phyloP scores from a whole-genome alignment of 306 rosid species.

The Leucaena leucocephala region DNA sequence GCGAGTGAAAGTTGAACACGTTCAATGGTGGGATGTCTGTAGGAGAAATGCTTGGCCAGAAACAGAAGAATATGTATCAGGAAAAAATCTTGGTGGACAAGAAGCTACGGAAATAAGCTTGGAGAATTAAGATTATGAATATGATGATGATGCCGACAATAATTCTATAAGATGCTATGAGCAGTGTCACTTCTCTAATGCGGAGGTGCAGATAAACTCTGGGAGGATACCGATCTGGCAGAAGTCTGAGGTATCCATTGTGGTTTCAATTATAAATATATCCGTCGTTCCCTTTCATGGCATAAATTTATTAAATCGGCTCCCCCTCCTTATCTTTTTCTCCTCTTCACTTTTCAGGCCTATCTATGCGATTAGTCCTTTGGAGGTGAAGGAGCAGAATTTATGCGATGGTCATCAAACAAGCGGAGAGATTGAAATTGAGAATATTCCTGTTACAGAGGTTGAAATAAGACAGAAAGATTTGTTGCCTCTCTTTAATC shows the following conservation, averaged over 20 bases:
- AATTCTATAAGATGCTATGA: slow-evolving; percentile 49
- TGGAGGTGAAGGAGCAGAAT: slow-evolving; percentile 53
- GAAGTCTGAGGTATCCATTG: slow-evolving; percentile 67
- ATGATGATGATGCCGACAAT: slow-evolving; percentile 47
- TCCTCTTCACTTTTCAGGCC: slow-evolving; percentile 51
- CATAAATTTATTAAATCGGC: slow-evolving; percentile 35
- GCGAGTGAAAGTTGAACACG: slow-evolving; percentile 87
- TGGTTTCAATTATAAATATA: slow-evolving; percentile 34
- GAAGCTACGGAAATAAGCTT: slow-evolving; percentile 48
- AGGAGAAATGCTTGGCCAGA: slow-evolving; percentile 90
- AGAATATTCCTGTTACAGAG: slow-evolving; percentile 64
- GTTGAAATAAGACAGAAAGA: slow-evolving; percentile 80
- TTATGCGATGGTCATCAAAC: slow-evolving; percentile 37
- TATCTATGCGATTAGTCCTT: slow-evolving; percentile 60
- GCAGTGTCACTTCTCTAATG: slow-evolving; percentile 74
- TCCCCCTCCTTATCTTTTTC: slow-evolving; percentile 6
- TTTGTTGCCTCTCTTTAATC: slow-evolving; percentile 78
- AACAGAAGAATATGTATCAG: slow-evolving; percentile 65
- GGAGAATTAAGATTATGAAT: slow-evolving; percentile 62
- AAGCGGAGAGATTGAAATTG: slow-evolving; percentile 83
- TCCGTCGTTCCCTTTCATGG: slow-evolving; percentile 25
- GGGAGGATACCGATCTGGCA: slow-evolving; percentile 94
- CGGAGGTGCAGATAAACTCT: slow-evolving; percentile 83
- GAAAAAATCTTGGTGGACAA: slow-evolving; percentile 50
- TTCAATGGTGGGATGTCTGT: slow-evolving; percentile 98